Evolutionary conservation across 345 rosid genomes (phyloP), one percentile per base, ranked within the genome.

Genomic region (Excoecaria agallocha): DNA sequence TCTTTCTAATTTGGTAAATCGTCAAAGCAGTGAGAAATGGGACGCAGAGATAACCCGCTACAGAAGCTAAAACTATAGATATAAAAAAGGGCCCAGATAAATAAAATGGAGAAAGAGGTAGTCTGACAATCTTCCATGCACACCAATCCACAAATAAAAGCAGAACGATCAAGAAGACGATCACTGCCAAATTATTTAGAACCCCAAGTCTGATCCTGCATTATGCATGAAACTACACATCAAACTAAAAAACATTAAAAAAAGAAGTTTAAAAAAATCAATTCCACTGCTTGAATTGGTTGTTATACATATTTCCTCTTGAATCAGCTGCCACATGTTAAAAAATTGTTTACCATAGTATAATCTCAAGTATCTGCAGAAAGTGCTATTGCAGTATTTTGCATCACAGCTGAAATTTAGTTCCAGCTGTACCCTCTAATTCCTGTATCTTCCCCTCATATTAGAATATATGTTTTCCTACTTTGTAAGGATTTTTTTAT

Each of bases 61-160:
- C 71, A 8, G 90, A 76, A 12, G 70, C 91, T 71, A 92, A 68
- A 82, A 77, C 71, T 20, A 87, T 85, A 0, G 97, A 88, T 22
- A 81, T 77, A 62, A 90, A 81, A 80, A 94, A 94, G 3, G 97
- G 97, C 0, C 84, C 79, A 43, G 84, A 86, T 83, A 94, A 83
- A 81, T 85, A 82, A 77, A 88, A 92, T 55, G 90, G 90, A 16
- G 82, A 85, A 72, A 94, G 78, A 39, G 98, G 98, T 43, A 91
- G 83, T 80, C 97, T 88, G 77, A 92, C 94, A 55, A 94, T 89
- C 85, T 88, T 89, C 98, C 98, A 92, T 6, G 95, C 97, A 71
- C 89, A 89, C 84, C 89, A 91, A 78, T 94, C 98, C 66, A 87
- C 84, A 69, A 86, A 79, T 69, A 91, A 52, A 80, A 91, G 89